These are phyloP conservation scores for Collybiopsis luxurians DNA, from an alignment of 768 basidiomycete genomes.

Conservation along the genomic window DNA sequence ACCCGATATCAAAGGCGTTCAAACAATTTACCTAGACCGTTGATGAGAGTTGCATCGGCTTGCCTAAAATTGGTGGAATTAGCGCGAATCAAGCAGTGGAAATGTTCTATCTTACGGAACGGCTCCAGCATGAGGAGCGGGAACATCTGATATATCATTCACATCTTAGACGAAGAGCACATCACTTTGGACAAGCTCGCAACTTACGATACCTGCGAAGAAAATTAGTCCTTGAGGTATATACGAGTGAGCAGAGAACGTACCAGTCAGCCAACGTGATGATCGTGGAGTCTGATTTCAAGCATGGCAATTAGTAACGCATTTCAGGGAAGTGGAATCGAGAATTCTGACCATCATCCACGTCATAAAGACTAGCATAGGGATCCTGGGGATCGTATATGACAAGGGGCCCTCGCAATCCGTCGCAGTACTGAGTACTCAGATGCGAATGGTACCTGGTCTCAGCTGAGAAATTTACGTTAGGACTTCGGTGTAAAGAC, in stretches of 20 bases:
- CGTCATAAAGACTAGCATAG: slow-evolving; percentile 15
- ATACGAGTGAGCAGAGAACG: slow-evolving; percentile 5
- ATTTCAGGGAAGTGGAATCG: neutral
- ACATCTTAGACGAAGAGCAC: neutral
- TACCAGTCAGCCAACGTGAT: slow-evolving; percentile 37
- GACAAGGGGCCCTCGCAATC: slow-evolving; percentile 34
- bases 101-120: neutral
- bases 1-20: neutral
- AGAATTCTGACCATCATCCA: slow-evolving; percentile 18
- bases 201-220: slow-evolving; percentile 3
- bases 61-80: neutral
- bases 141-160: neutral
- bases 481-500: no score
- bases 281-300: slow-evolving; percentile 22
- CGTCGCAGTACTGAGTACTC: slow-evolving; percentile 39
- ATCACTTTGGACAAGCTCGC: neutral
- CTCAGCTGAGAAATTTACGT: no score
- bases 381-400: slow-evolving; percentile 28
- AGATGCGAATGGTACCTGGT: slow-evolving; percentile 24
- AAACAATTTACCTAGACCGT: slow-evolving; percentile 25
- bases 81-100: neutral
- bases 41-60: slow-evolving; percentile 27
- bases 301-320: neutral
- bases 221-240: neutral
- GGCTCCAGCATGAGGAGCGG: neutral